Evolutionary conservation across 108 stramenopile genomes (phyloP), one percentile per base, ranked within the genome.

Genomic region (Stephanodiscus minutulus): DNA sequence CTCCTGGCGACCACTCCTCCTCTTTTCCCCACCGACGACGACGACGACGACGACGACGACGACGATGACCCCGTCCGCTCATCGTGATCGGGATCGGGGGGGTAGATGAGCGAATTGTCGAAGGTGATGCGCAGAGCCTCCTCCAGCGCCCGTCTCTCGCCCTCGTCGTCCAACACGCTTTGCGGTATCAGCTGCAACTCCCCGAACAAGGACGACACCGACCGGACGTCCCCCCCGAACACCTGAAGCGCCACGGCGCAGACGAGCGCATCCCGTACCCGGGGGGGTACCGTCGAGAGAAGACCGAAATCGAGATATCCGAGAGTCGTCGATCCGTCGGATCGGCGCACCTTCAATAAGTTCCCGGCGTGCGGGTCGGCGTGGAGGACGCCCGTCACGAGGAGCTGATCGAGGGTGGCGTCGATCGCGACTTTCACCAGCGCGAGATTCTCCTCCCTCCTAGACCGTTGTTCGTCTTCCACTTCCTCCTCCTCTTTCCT

Each of bases 291-390:
- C 10, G 84, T 86, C 43, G 72, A 72, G 24, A 93, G 31, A 18
- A 93, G 58, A 7, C 92, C 92, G 79, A 90, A 93, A 55, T 93
- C 92, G 15, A 93, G 66, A 71, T 89, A 93, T 1, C 84, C 92
- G 18, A 90, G 68, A 15, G 82, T 60, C 0, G 63, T 60, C 6
- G 47, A 33, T 36, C 72, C 76, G 44, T 82, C 66, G 20, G 64
- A 55, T 13, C 37, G 63, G 9, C 48, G 22, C n/a, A 89, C 77
- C 53, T 89, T 93, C 41, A 89, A 74, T 6, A 93, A 68, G 73
- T 91, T 90, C 0, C 89, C 92, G 0, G 82, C 83, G 66, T 93
- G 89, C 5, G 92, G 89, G 72, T 93, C 92, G 4, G 89, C 92
- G 72, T 77, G 76, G 5, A 85, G 66, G n/a, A 88, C 50, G 20